A percentile compares a stretch with the other conserved stretches of the same genome.
These are phyloP conservation scores for Tephrocybe sp. DNA, from an alignment of 768 basidiomycete genomes.

Conservation along the genomic window DNA sequence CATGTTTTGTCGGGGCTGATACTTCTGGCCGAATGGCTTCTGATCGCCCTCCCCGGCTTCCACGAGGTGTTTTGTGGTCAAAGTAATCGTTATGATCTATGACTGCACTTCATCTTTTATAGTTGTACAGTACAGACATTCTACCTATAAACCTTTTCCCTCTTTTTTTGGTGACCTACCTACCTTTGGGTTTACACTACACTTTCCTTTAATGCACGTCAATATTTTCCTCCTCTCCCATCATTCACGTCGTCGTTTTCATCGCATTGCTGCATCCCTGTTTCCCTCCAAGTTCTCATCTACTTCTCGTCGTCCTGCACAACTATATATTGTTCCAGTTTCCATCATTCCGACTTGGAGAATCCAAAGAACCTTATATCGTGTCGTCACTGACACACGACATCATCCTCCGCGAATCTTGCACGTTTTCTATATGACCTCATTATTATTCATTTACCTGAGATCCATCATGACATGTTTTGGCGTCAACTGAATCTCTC, in stretches of 20 bases:
- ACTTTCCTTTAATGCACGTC: constrained; percentile 21
- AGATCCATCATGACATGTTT: no score
- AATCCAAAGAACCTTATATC: neutral
- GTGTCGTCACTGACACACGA: no score
- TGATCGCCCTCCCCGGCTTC: constrained; percentile 4
- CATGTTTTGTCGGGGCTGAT: constrained; percentile 3
- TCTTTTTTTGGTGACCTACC: constrained; percentile 8
- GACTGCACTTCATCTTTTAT: constrained; percentile 5
- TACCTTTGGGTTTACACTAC: constrained; percentile 15
- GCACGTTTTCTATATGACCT: no score
- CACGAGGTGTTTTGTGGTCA: neutral
- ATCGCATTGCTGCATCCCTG: constrained; percentile 34
- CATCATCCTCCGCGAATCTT: no score
- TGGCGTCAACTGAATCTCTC: no score
- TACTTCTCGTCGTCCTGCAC: constrained; percentile 16
- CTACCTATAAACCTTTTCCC: constrained; percentile 11
- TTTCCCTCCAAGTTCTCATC: constrained; percentile 20
- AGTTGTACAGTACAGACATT: constrained; percentile 15
- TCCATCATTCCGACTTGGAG: neutral
- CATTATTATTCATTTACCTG: no score
- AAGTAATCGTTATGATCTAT: neutral
- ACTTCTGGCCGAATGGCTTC: neutral
- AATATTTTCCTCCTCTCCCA: constrained; percentile 18
- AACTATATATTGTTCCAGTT: constrained; percentile 20
- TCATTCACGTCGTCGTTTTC: constrained; percentile 41